These are phyloP conservation scores for Candida mattraensis DNA, from an alignment of 805 yeast species.

Conservation along the genomic window DNA sequence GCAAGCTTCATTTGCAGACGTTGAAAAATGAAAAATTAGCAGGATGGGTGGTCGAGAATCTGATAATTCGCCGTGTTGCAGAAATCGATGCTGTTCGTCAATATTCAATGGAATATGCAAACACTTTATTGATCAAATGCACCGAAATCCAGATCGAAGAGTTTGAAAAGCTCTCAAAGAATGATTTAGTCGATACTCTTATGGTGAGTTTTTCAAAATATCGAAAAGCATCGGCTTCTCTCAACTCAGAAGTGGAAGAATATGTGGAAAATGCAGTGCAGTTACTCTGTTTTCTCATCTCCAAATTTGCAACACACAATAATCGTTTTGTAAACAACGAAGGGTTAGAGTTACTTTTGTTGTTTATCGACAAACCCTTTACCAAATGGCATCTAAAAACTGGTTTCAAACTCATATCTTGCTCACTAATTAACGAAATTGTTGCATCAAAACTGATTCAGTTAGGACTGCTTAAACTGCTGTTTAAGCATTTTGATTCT, in stretches of 20 bases:
- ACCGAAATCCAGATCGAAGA: background rate
- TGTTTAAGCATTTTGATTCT: slow-evolving; percentile 13
- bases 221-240: slow-evolving; percentile 5
- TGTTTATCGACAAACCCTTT: slow-evolving; percentile 10
- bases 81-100: slow-evolving; percentile 10
- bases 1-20: background rate
- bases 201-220: slow-evolving; percentile 14
- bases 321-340: slow-evolving; percentile 12
- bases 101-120: slow-evolving; percentile 19
- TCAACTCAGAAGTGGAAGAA: slow-evolving; percentile 14
- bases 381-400: slow-evolving; percentile 19
- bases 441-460: slow-evolving; percentile 6
- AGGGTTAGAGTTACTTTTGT: slow-evolving; percentile 18
- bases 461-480: slow-evolving; percentile 16
- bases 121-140: slow-evolving; percentile 8
- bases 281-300: slow-evolving; percentile 13
- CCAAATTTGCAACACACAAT: slow-evolving; percentile 1
- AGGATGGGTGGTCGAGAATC: slow-evolving; percentile 3
- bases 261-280: slow-evolving; percentile 17
- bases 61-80: slow-evolving; percentile 3
- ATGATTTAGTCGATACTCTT: slow-evolving; percentile 13
- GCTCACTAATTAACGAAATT: slow-evolving; percentile 4
- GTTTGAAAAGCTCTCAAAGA: slow-evolving; percentile 2
- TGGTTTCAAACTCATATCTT: slow-evolving; percentile 13
- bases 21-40: slow-evolving; percentile 3